These are phyloP conservation scores for Cryptomeria japonica DNA, from an alignment of 75 land plant species.

Conservation along the genomic window DNA sequence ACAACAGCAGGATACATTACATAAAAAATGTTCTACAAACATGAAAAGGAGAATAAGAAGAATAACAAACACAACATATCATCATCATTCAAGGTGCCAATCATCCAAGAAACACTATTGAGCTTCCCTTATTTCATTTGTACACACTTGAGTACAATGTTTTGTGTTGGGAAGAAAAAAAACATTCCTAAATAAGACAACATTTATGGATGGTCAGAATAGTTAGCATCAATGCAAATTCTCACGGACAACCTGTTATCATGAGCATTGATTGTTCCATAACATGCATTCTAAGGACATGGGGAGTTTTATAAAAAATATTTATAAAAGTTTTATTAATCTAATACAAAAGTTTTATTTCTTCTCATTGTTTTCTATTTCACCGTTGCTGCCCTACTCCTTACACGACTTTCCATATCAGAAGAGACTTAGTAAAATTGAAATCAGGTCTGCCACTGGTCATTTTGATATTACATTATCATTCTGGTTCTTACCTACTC, in stretches of 20 bases:
- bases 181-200: not conserved
- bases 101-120: not conserved
- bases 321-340: no score
- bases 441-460: not conserved
- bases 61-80: not conserved
- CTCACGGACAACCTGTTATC: no score
- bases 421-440: not conserved
- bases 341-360: not conserved
- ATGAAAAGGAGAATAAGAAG: not conserved
- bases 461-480: not conserved
- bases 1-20: not conserved
- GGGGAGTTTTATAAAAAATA: not conserved
- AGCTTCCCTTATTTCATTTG: not conserved
- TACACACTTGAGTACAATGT: not conserved
- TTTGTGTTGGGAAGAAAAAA: not conserved
- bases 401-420: not conserved
- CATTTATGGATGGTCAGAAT: no score
- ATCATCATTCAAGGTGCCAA: not conserved
- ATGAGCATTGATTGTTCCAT: no score
- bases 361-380: no score
- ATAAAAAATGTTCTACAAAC: no score
- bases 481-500: not conserved
- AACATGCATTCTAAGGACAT: not conserved
- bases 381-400: not conserved
- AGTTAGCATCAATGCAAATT: no score